phyloP scores from a whole-genome alignment of 2,329 filamentous ascomycete species.

The Pestalotiopsis sp. region DNA sequence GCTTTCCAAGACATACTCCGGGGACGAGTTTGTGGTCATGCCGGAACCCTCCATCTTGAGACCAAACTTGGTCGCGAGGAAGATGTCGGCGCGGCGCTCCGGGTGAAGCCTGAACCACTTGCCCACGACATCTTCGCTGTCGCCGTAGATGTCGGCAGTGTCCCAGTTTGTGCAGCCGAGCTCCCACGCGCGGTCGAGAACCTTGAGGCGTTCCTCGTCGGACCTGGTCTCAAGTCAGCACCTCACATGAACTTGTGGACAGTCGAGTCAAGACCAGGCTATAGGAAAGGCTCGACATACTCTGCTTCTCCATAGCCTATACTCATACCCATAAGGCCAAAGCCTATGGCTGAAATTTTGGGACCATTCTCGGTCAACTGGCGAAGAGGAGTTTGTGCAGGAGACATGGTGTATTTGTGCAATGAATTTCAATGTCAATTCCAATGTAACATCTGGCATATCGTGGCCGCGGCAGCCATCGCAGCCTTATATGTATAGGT shows the following conservation, averaged over 20 bases:
- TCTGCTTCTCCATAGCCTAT: conserved; percentile 30
- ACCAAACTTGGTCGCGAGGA: conserved; percentile 42
- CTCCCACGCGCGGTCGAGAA: conserved; percentile 29
- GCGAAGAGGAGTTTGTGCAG: neutral
- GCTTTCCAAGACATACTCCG: conserved; percentile 38
- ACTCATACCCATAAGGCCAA: conserved; percentile 26
- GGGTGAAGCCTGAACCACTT: conserved; percentile 47
- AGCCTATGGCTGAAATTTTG: conserved; percentile 22
- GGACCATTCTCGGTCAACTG: conserved; percentile 25
- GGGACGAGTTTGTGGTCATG: conserved; percentile 25
- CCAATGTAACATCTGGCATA: neutral
- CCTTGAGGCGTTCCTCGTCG: conserved; percentile 15
- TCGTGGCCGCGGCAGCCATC: neutral
- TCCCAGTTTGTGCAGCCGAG: conserved; percentile 52
- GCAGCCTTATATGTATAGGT: neutral
- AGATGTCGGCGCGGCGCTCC: conserved; percentile 41
- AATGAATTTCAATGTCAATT: neutral
- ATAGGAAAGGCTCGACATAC: neutral
- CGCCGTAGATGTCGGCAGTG: conserved; percentile 42
- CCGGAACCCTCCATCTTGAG: conserved; percentile 29
- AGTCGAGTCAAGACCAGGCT: neutral
- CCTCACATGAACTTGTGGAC: too few relatives aligned
- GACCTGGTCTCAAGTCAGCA: neutral
- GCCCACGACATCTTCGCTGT: conserved; percentile 46
- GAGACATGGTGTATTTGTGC: neutral